A percentile compares a stretch with the other conserved stretches of the same genome.
phyloP scores from a whole-genome alignment of 176 grass and related monocot genomes.

The Phoenix roebelenii region DNA sequence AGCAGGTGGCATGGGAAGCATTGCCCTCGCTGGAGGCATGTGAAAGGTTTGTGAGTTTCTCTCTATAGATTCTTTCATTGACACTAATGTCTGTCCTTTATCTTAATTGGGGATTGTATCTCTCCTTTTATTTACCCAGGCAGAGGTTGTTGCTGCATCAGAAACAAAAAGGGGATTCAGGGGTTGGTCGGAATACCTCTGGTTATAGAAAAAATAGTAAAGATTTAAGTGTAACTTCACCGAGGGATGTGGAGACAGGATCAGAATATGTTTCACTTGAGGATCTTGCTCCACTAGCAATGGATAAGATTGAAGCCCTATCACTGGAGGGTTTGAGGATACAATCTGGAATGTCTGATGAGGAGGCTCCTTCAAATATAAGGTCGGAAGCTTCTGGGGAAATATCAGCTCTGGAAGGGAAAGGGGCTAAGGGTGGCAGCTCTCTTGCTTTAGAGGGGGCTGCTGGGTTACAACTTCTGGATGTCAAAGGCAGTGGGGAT shows the following conservation, averaged over 20 bases:
- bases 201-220: slow-evolving; percentile 43
- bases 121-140: slow-evolving; percentile 25
- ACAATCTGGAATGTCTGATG: slow-evolving; percentile 93
- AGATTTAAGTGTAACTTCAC: slow-evolving; percentile 26
- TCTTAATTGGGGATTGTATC: slow-evolving; percentile 4
- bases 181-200: slow-evolving; percentile 16
- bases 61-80: not conserved
- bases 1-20: slow-evolving; percentile 68
- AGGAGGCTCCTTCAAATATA: slow-evolving; percentile 86
- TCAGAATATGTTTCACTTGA: slow-evolving; percentile 92
- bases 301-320: slow-evolving; percentile 97
- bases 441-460: slow-evolving; percentile 85
- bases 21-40: slow-evolving; percentile 37
- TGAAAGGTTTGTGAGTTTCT: slow-evolving; percentile 39
- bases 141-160: slow-evolving; percentile 41
- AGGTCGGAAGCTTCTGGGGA: slow-evolving; percentile 48
- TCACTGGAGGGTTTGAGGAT: slow-evolving; percentile 91
- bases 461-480: slow-evolving; percentile 74
- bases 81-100: not conserved
- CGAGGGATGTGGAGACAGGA: slow-evolving; percentile 25
- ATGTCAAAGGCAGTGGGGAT: slow-evolving; percentile 55
- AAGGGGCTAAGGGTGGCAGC: slow-evolving; percentile 32
- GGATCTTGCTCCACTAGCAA: slow-evolving; percentile 89
- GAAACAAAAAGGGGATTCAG: slow-evolving; percentile 18
- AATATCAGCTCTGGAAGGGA: slow-evolving; percentile 77